phyloP scores from a whole-genome alignment of 768 basidiomycete genomes.

The Lyophyllum atratum region DNA sequence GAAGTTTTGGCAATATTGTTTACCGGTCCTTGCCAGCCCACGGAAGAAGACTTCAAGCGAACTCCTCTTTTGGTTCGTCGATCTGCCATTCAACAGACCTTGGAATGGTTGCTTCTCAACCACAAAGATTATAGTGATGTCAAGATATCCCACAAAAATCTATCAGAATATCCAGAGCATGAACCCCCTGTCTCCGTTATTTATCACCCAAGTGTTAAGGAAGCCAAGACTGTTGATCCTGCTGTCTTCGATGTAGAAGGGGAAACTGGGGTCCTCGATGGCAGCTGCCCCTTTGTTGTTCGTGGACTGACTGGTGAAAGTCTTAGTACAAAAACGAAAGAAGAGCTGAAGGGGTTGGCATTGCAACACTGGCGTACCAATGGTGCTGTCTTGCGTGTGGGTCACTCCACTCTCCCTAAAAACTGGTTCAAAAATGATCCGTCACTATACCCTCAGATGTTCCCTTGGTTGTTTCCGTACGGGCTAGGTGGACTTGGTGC shows the following conservation, averaged over 20 bases:
- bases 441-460: too few relatives aligned
- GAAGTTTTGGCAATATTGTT: conserved; percentile 33
- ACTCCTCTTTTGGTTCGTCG: conserved; percentile 31
- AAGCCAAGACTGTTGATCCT: too few relatives aligned
- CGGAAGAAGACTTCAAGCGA: conserved; percentile 24
- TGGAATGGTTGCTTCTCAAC: conserved; percentile 36
- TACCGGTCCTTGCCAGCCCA: conserved; percentile 26
- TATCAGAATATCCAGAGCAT: conserved; percentile 22
- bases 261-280: conserved; percentile 25
- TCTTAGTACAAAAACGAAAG: conserved; percentile 12
- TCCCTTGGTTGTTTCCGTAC: conserved; percentile 46
- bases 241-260: not conserved
- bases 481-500: conserved; percentile 31
- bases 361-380: too few relatives aligned
- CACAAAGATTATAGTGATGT: conserved; percentile 34
- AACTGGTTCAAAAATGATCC: too few relatives aligned
- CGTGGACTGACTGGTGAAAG: conserved; percentile 33
- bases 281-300: conserved; percentile 38
- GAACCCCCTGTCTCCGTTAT: conserved; percentile 25
- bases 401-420: too few relatives aligned
- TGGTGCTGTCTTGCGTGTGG: too few relatives aligned
- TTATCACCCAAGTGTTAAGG: too few relatives aligned
- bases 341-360: conserved; percentile 21
- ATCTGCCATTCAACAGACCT: conserved; percentile 20
- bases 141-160: conserved; percentile 24